Evolutionary conservation across 169 alveolate species (phyloP), one percentile per base, ranked within the genome.

Genomic region (Cryptosporidium sp.): DNA sequence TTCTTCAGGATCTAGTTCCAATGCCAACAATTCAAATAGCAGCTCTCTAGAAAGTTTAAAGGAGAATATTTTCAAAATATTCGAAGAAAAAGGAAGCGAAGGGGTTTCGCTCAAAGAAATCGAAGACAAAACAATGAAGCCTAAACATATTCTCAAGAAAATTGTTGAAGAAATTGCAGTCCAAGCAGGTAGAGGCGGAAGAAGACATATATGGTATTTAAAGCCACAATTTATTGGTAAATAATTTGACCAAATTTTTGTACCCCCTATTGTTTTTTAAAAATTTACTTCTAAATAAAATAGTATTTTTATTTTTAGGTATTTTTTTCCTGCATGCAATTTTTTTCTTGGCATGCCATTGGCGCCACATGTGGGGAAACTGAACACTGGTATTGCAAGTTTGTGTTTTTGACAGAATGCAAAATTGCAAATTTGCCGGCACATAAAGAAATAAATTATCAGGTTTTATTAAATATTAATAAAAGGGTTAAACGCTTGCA

Each of bases 111-210:
- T 80, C 29, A 80, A 65, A 41, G 89, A 80, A 80, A 80, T 80
- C 23, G 89, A 80, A 41, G 75, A 80, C 16, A 80, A 43, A 43
- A 80, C 89, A 61, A 31, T 80, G 33, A 59, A 80, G 16, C 89
- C 89, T 8, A 80, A 80, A 41, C 89, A 80, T 26, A 62, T 80
- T 41, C 39, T 80, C 35, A 80, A 80, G 33, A 80, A 59, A 48
- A 65, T 80, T 61, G 74, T 80, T 21, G 89, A 80, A 61, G 89
- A 80, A 62, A 80, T 80, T 33, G 89, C 89, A 26, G 41, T 62
- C 2, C 89, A 80, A 29, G 65, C 89, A 59, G 89, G 80, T 43
- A 80, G 89, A 48, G 89, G 89, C 39, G 89, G 89, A 23, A 80
- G 89, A 41, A 41, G 89, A 16, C 80, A 80, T 62, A 80, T 80